Base-by-base conservation (phyloP, 257 asterid species). In the Solanum sejunctum region DNA sequence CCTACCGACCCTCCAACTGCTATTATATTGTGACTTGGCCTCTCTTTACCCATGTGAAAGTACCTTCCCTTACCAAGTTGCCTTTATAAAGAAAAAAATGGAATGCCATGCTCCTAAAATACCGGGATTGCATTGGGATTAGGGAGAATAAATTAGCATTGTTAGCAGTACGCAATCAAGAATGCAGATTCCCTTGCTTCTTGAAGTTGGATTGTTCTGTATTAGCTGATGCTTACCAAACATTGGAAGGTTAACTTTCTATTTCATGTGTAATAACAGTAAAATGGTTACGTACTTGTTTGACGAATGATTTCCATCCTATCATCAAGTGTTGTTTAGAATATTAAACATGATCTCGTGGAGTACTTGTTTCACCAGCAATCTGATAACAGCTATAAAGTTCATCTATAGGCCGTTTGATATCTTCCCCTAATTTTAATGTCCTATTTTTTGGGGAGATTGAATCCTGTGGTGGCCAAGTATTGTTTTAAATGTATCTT, bases 401-500 rank as follows among this genome's bases (percentile, higher is more conserved):
- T 52, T 78, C 49, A 54, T 78, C 83, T 52, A 49, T 17, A 10
- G 64, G 64, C 66, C 16, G 1, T 54, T 52, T 52, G 49, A 26
- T 63, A 28, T 54, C 66, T 78, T 52, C 66, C 47, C 64, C 49
- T 18, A 26, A 78, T 52, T 77, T 16, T 78, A 78, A 17, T 78
- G 28, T 54, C 66, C 28, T 78, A 15, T 78, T 18, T 28, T 54
- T 26, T 28, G 54, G 64, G 90, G 93, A 95, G 99, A 94, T 97
- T 61, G 97, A 94, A 93, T 93, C 92, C 12, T 71, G 88, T 78
- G 98, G 99, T 69, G 98, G 98, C 71, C 94, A 94, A 89, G 98
- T 28, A 3, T 51, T 21, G 41, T 49, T 77, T 56, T 57, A 85
- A 81, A 51, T 32, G 70, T 64, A 56, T 26, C 9, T 64, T 84